Conservation (phyloP, 768 basidiomycete genomes). For the Psilocybe cubensis region DNA sequence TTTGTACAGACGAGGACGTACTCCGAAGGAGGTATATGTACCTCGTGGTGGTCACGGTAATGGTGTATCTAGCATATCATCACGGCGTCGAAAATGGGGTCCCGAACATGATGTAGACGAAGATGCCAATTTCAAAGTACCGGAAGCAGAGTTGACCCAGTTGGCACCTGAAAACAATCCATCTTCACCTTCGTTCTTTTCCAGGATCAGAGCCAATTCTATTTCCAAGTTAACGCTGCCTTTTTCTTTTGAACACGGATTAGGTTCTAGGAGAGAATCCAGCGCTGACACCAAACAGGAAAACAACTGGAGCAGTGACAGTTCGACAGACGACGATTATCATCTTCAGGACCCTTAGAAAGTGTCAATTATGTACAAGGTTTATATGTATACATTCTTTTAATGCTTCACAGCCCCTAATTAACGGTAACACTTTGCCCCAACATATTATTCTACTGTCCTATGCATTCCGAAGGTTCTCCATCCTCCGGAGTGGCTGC, state of each 20-base stretch:
- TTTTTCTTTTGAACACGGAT: conserved; percentile 30
- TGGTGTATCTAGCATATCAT: conserved; percentile 44
- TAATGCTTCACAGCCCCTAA: too few species aligned
- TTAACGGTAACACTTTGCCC: too few species aligned
- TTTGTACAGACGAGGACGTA: conserved; percentile 55
- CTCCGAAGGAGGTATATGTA: conserved; percentile 32
- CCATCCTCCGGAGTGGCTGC: not conserved
- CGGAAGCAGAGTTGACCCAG: too few species aligned
- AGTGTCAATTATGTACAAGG: too few species aligned
- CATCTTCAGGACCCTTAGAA: not conserved
- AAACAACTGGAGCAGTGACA: conserved; percentile 61
- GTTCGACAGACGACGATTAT: conserved; percentile 52
- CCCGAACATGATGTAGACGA: conserved; percentile 34
- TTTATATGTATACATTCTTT: too few species aligned
- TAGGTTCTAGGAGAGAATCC: conserved; percentile 20
- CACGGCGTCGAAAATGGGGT: conserved; percentile 52
- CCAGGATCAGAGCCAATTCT: conserved; percentile 47
- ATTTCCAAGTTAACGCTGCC: conserved; percentile 44
- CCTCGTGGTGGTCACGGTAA: conserved; percentile 27
- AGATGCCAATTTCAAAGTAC: not conserved
- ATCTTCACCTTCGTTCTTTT: conserved; percentile 36
- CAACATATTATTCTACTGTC: not conserved
- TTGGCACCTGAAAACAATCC: conserved; percentile 2
- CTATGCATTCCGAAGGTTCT: not conserved
- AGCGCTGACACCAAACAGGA: conserved; percentile 35